A percentile compares a stretch with the other conserved stretches of the same genome.
phyloP scores from a whole-genome alignment of 495 filamentous ascomycete genomes.

The Mycothermus thermophilus region DNA sequence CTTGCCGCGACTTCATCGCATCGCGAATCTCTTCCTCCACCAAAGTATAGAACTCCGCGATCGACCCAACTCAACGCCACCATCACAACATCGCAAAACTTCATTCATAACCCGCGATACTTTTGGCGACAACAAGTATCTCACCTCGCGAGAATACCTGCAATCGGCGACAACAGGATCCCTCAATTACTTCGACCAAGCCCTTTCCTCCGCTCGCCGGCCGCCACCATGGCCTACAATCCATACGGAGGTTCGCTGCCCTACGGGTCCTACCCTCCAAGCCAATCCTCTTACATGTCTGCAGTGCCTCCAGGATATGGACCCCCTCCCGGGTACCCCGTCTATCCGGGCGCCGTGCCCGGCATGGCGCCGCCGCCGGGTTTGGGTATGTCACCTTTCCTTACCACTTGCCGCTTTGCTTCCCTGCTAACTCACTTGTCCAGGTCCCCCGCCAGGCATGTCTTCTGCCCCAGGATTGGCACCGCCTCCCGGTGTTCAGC shows the following conservation, averaged over 20 bases:
- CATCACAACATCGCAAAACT: no score
- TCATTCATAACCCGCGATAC: no score
- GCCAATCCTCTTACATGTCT: neutral
- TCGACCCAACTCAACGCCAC: neutral
- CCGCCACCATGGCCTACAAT: conserved; percentile 52
- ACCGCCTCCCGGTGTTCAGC: conserved; percentile 68
- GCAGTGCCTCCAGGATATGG: conserved; percentile 48
- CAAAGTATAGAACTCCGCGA: no score
- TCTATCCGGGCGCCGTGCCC: conserved; percentile 54
- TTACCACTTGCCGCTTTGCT: neutral
- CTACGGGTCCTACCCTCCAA: neutral
- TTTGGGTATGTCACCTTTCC: conserved; percentile 49
- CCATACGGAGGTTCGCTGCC: conserved; percentile 51
- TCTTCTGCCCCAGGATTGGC: conserved; percentile 65
- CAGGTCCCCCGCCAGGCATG: conserved; percentile 57
- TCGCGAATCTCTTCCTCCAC: conserved; percentile 1
- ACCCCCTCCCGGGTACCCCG: conserved; percentile 55
- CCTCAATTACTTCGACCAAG: no score
- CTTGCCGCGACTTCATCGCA: conserved; percentile 1
- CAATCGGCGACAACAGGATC: no score
- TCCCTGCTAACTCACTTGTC: conserved; percentile 1
- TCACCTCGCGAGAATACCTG: no score
- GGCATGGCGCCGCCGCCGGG: conserved; percentile 68
- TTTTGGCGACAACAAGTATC: no score
- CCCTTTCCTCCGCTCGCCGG: no score